phyloP scores from a whole-genome alignment of 2,329 filamentous ascomycete species.

The Escovopsis weberi region DNA sequence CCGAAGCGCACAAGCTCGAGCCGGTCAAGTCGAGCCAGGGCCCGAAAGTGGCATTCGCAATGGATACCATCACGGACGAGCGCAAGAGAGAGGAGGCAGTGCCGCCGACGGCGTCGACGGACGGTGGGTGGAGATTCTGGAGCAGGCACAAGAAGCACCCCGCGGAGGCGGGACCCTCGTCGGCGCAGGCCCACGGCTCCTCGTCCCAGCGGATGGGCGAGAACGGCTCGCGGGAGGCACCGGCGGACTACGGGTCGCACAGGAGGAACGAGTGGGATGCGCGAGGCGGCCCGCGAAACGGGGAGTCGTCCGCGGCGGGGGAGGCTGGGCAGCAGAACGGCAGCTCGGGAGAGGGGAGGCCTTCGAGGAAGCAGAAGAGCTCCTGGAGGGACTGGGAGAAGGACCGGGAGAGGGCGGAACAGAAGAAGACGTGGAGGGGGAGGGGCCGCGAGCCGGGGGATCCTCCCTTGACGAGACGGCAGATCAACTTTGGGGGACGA shows the following conservation, averaged over 20 bases:
- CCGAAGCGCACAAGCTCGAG: neutral
- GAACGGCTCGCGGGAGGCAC: neutral
- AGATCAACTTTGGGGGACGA: neutral
- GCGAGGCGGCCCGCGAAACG: neutral
- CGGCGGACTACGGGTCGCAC: neutral
- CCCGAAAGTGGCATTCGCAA: neutral
- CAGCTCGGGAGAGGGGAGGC: neutral
- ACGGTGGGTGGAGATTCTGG: neutral
- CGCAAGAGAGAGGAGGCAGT: neutral
- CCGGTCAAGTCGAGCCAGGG: neutral
- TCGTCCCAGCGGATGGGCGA: neutral
- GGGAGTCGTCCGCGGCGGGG: neutral
- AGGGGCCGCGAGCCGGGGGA: neutral
- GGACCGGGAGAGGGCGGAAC: neutral
- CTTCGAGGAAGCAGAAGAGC: neutral
- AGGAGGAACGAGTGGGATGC: neutral
- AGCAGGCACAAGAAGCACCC: neutral
- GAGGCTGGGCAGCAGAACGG: too few relatives aligned
- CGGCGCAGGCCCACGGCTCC: neutral
- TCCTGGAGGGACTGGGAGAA: neutral
- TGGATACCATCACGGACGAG: neutral
- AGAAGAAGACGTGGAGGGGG: neutral
- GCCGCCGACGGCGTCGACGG: neutral
- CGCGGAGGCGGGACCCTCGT: neutral
- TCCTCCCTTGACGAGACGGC: neutral